phyloP scores from a whole-genome alignment of 1,284 basidiomycete species.

The Apiotrichum gamsii region DNA sequence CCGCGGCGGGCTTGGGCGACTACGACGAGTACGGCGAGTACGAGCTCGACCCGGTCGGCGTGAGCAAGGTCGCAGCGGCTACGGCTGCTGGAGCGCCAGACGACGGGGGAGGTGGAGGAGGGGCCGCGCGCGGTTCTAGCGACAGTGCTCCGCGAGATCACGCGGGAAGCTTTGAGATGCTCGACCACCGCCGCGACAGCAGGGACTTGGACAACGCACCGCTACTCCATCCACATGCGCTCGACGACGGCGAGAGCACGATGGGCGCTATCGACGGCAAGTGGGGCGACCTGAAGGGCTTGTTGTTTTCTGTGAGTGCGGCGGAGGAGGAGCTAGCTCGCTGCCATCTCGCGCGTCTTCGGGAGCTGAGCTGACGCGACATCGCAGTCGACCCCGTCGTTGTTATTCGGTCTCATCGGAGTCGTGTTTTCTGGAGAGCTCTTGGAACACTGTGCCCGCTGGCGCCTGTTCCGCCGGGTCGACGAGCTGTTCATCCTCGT shows the following conservation, averaged over 20 bases:
- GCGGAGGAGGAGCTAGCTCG: too few species aligned
- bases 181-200: neutral
- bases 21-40: conserved; percentile 18
- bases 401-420: conserved; percentile 48
- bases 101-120: neutral
- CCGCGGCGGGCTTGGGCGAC: conserved; percentile 17
- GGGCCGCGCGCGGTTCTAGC: neutral
- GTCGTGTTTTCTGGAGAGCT: conserved; percentile 82
- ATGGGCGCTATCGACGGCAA: conserved; percentile 13
- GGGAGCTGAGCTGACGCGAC: too few species aligned
- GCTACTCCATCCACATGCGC: neutral
- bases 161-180: neutral
- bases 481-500: conserved; percentile 97
- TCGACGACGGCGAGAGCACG: conserved; percentile 2
- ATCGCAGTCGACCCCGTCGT: conserved; percentile 48
- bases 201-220: neutral
- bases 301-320: conserved; percentile 35
- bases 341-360: too few species aligned
- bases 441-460: conserved; percentile 76
- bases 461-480: conserved; percentile 80
- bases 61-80: neutral
- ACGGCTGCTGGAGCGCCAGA: too few species aligned
- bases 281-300: conserved; percentile 27
- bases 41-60: conserved; percentile 13
- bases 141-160: neutral